A percentile compares a stretch with the other conserved stretches of the same genome.
Evolutionary conservation across 2,329 filamentous ascomycete genomes (phyloP).

Genomic region (Claviceps sp.): DNA sequence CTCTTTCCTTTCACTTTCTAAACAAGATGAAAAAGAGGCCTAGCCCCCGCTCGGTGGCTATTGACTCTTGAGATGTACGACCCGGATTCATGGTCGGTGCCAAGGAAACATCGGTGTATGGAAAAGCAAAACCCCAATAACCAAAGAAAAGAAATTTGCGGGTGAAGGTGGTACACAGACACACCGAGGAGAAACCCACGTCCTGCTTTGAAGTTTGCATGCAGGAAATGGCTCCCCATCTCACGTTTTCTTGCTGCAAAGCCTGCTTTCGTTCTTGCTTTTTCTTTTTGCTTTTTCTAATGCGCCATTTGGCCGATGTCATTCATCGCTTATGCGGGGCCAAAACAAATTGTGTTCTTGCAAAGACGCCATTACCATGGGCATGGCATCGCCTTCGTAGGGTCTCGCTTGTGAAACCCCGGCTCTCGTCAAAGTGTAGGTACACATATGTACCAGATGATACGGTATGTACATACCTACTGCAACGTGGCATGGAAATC

Average conservation of each 20-base stretch:
- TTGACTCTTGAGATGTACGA: no score
- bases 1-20: no score
- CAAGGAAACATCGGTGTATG: no score
- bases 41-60: no score
- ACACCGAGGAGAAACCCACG: constrained; percentile 3
- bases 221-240: not conserved
- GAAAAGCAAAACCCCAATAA: no score
- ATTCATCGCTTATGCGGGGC: not conserved
- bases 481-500: no score
- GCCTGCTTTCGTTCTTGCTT: not conserved
- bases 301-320: not conserved
- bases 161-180: not conserved
- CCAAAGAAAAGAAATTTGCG: no score
- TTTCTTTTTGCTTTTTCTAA: not conserved
- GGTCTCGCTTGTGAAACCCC: not conserved
- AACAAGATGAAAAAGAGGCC: no score
- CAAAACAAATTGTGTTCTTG: not conserved
- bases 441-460: no score
- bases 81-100: no score
- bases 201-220: not conserved
- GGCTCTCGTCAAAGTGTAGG: no score
- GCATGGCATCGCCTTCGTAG: not conserved
- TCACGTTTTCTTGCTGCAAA: not conserved
- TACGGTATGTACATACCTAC: no score
- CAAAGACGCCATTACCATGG: not conserved